A percentile compares a stretch with the other conserved stretches of the same genome.
phyloP scores from a whole-genome alignment of 2,329 filamentous ascomycete species.

The Diplodia intermedia region DNA sequence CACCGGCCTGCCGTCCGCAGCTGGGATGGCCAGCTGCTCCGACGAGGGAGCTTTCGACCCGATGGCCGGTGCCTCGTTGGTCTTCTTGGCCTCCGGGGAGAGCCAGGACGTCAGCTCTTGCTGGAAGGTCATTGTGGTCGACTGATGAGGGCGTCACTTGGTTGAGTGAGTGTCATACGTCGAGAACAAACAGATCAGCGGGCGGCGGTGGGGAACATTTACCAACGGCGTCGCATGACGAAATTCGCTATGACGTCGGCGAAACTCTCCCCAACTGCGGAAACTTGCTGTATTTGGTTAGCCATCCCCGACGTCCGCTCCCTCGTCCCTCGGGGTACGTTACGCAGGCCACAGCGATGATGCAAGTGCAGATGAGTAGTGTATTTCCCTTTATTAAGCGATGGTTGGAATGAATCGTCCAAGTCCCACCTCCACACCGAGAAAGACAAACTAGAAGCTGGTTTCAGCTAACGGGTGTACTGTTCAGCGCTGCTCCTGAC shows the following conservation, averaged over 20 bases:
- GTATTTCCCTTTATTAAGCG: background rate
- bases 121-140: slow-evolving; percentile 45
- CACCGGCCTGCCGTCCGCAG: slow-evolving; percentile 60
- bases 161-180: slow-evolving; percentile 1
- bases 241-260: slow-evolving; percentile 20
- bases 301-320: background rate
- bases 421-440: background rate
- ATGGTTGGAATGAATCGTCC: background rate
- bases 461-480: background rate
- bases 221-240: slow-evolving; percentile 1
- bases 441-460: background rate
- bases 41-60: slow-evolving; percentile 64
- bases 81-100: slow-evolving; percentile 41
- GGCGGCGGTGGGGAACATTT: slow-evolving; percentile 12
- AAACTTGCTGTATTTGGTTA: slow-evolving; percentile 26
- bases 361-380: background rate
- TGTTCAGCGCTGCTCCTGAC: background rate
- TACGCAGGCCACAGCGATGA: background rate
- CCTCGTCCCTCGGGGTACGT: background rate
- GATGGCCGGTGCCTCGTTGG: slow-evolving; percentile 57
- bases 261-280: slow-evolving; percentile 1
- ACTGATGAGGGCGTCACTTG: background rate
- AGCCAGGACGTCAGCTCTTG: slow-evolving; percentile 54
- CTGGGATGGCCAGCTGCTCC: slow-evolving; percentile 60
- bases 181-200: background rate